Evolutionary conservation across 1,284 basidiomycete species (phyloP), one percentile per base, ranked within the genome.

Genomic region (Trichosporon faecale): DNA sequence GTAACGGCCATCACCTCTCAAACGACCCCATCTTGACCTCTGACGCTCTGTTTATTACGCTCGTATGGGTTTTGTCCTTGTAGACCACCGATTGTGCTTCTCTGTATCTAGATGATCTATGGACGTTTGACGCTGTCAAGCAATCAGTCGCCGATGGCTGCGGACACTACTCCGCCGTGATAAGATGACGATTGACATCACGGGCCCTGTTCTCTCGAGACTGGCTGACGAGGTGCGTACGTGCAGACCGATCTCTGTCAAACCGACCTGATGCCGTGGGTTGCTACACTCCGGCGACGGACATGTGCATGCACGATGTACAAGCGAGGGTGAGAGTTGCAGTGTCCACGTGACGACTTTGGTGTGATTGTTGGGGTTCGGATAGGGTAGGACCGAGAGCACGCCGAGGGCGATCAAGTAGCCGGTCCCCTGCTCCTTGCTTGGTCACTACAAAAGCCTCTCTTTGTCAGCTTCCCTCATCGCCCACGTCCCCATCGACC

Each of bases 351-450:
- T 61, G 57, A 33, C 8, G 57, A 0, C 1, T 37, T 3, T 8
- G 18, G 18, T 44, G 57, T 16, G 16, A 31, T 9, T n/a, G 57
- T 61, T 61, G 16, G 57, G 57, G 57, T 14, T 61, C 57, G 57
- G 57, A 61, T 61, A 29, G 57, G 57, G 57, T 33, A 16, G 16
- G 14, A 60, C 55, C 35, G 35, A 11, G 29, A 33, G 29, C 57
- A 61, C 57, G 8, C 57, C 57, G 57, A 61, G 6, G 29, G 27
- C 27, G 31, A 61, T 61, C 57, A 61, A 61, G 57, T 61, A 61
- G 57, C 57, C 57, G 57, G 57, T 60, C 35, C 27, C 57, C 57
- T n/a, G 49, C 33, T 12, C 27, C 57, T 27, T 8, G 1, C 18
- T 31, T n/a, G n/a, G 57, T n/a, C 27, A 44, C 2, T 61, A 61